Percentiles rank a stretch among this genome's conserved stretches.
phyloP scores from a whole-genome alignment of 495 filamentous ascomycete species.

The Xylaria scruposa region DNA sequence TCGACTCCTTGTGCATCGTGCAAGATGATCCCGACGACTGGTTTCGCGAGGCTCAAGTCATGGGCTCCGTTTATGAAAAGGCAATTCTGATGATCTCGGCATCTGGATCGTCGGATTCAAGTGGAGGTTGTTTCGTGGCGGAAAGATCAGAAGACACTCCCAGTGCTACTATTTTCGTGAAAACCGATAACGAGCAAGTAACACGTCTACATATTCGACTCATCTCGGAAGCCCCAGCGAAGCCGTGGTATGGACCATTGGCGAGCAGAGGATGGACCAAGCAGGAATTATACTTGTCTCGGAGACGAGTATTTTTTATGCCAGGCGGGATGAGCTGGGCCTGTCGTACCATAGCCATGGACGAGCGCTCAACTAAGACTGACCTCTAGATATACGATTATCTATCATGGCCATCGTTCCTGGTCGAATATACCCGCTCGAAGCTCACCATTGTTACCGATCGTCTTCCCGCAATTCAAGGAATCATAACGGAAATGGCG shows the following conservation, averaged over 20 bases:
- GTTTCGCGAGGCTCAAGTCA: not conserved
- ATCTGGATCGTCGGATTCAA: not conserved
- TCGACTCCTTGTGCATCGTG: not conserved
- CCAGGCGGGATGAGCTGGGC: not conserved
- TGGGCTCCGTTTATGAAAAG: not conserved
- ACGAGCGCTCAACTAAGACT: not conserved
- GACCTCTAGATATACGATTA: not conserved
- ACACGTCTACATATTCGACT: not conserved
- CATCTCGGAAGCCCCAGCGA: not conserved
- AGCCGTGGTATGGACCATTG: not conserved
- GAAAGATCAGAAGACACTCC: not conserved
- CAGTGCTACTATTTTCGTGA: not conserved
- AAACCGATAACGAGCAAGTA: not conserved
- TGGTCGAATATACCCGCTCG: not conserved
- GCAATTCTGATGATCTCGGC: not conserved
- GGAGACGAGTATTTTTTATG: not conserved
- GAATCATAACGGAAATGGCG: not conserved
- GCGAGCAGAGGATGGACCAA: not conserved
- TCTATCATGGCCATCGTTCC: not conserved
- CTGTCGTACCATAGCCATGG: not conserved
- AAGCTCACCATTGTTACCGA: not conserved
- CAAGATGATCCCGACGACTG: not conserved
- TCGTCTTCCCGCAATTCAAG: not conserved
- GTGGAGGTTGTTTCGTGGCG: not conserved
- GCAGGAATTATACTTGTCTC: not conserved